Percentiles rank a stretch among this genome's conserved stretches.
Conservation (phyloP, 495 filamentous ascomycete species). For the Cryomyces antarcticus region DNA sequence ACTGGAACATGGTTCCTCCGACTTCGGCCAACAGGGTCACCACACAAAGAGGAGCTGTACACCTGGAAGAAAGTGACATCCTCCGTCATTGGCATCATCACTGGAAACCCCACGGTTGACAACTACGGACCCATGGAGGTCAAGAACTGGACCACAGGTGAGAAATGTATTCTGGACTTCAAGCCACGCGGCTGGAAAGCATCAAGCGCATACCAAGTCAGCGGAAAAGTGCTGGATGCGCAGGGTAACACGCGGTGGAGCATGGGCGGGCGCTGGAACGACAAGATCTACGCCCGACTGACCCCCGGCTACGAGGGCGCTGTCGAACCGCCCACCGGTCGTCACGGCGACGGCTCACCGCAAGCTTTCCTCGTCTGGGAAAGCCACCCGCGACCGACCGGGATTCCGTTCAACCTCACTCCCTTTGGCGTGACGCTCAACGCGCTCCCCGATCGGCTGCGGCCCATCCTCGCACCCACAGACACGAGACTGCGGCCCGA, state of each 20-base stretch:
- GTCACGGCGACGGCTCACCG: conserved; percentile 25
- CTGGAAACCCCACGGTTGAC: conserved; percentile 88
- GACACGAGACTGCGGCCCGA: conserved; percentile 82
- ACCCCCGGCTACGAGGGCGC: conserved; percentile 75
- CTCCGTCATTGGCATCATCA: conserved; percentile 95
- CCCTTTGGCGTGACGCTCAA: conserved; percentile 92
- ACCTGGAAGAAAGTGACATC: conserved; percentile 99
- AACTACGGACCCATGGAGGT: conserved; percentile 97
- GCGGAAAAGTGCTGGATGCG: conserved; percentile 60
- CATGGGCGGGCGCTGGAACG: conserved; percentile 90
- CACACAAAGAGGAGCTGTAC: conserved; percentile 53
- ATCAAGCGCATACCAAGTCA: conserved; percentile 67
- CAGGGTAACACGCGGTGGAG: conserved; percentile 61
- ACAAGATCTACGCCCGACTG: conserved; percentile 83
- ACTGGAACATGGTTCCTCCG: conserved; percentile 88
- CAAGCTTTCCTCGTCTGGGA: conserved; percentile 89
- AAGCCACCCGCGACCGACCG: conserved; percentile 54
- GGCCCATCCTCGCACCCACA: conserved; percentile 61
- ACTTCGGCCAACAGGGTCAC: conserved; percentile 44
- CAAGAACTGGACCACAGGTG: conserved; percentile 89
- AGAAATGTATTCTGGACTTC: conserved; percentile 79
- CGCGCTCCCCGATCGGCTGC: conserved; percentile 56
- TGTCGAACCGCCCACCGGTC: conserved; percentile 31
- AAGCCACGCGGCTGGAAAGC: conserved; percentile 92
- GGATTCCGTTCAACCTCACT: conserved; percentile 90